A percentile compares a stretch with the other conserved stretches of the same genome.
These are phyloP conservation scores for Meyerozyma guilliermondii DNA, from an alignment of 1,139 yeast genomes.

Conservation along the genomic window DNA sequence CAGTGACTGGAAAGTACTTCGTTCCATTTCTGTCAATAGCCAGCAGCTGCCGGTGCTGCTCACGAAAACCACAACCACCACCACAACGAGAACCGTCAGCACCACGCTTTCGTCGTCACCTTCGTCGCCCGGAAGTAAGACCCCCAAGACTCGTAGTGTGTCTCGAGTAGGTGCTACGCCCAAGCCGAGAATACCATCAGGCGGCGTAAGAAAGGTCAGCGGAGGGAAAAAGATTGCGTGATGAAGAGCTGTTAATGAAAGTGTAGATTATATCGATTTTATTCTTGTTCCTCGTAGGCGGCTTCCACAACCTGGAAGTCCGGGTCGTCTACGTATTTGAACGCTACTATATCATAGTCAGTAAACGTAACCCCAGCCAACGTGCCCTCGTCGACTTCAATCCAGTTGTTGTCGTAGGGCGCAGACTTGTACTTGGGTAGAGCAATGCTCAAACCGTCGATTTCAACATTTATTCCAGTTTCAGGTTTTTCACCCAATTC, in stretches of 20 bases:
- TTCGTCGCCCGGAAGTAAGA: constrained; percentile 25
- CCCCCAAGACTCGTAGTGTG: constrained; percentile 28
- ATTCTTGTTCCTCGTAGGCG: constrained; percentile 29
- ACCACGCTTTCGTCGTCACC: constrained; percentile 45
- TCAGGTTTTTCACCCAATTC: constrained; percentile 13
- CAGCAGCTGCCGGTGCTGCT: constrained; percentile 33
- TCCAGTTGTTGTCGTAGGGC: constrained; percentile 40
- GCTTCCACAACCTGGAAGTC: constrained; percentile 38
- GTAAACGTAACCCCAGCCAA: constrained; percentile 24
- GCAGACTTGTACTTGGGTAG: constrained; percentile 35
- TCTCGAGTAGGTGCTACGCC: constrained; percentile 19
- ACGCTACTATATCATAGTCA: constrained; percentile 39
- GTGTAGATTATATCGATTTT: neutral
- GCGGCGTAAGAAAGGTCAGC: constrained; percentile 35
- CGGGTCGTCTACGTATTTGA: constrained; percentile 31
- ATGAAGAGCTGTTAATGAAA: neutral
- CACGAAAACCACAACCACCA: constrained; percentile 46
- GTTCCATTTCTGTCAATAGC: constrained; percentile 38
- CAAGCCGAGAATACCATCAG: constrained; percentile 28
- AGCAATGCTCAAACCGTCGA: constrained; percentile 31
- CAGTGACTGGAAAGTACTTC: constrained; percentile 36
- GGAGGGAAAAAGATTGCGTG: constrained; percentile 18
- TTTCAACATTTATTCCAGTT: constrained; percentile 4
- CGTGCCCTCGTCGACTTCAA: constrained; percentile 24
- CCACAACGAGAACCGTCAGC: constrained; percentile 45